Evolutionary conservation across 768 basidiomycete species (phyloP).

Genomic region (Mycena albidolilacea): DNA sequence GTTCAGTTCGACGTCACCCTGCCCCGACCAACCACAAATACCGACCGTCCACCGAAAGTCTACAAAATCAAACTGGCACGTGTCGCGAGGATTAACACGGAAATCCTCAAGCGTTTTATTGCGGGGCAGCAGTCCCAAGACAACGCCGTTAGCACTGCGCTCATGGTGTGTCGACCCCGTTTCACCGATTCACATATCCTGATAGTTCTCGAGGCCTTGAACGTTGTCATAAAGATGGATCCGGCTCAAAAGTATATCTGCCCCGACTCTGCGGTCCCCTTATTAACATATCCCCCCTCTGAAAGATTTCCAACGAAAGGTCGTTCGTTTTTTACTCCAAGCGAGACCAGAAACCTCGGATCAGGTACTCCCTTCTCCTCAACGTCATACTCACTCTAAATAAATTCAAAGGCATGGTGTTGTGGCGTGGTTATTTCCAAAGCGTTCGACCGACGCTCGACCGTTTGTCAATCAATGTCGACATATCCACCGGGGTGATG

Average conservation of each 20-base stretch:
- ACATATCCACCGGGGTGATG: constrained; percentile 82
- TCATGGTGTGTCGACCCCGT: constrained; percentile 61
- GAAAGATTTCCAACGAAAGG: constrained; percentile 70
- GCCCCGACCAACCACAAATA: constrained; percentile 37
- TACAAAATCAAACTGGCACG: constrained; percentile 24
- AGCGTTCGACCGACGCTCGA: constrained; percentile 76
- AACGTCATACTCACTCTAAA: no score
- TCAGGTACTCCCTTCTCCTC: no score
- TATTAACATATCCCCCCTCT: background rate
- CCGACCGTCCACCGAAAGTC: constrained; percentile 24
- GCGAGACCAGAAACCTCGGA: constrained; percentile 65
- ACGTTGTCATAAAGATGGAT: constrained; percentile 81
- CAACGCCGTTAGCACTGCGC: constrained; percentile 73
- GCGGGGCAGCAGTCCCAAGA: constrained; percentile 75
- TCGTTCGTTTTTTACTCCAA: constrained; percentile 78
- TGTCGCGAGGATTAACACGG: constrained; percentile 40
- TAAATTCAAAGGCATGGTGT: constrained; percentile 59
- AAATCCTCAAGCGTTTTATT: constrained; percentile 50
- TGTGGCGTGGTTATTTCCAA: constrained; percentile 86
- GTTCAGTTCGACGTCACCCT: constrained; percentile 42
- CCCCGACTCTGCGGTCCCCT: background rate
- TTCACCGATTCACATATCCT: constrained; percentile 5
- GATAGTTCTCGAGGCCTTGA: constrained; percentile 63
- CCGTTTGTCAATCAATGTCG: constrained; percentile 75
- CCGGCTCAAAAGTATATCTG: constrained; percentile 64